Evolutionary conservation across 2,329 filamentous ascomycete species (phyloP).

Genomic region (Microsporum ferrugineum): DNA sequence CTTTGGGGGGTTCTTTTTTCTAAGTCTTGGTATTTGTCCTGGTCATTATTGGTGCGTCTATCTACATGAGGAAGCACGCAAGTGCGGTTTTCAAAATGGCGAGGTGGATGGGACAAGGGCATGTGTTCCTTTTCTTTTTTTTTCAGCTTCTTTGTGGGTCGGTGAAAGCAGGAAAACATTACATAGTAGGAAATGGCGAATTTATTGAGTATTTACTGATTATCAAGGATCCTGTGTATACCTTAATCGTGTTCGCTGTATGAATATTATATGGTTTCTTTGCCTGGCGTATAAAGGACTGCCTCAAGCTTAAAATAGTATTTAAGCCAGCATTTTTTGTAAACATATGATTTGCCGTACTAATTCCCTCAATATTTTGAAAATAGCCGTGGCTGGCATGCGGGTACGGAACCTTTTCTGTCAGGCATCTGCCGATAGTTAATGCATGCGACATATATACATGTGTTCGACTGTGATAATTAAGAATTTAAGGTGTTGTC

Average conservation of each 20-base stretch:
- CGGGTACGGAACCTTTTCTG: not conserved
- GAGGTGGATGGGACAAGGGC: not conserved
- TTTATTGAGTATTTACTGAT: not conserved
- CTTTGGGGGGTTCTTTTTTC: not conserved
- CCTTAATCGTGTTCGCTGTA: not conserved
- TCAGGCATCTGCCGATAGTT: not conserved
- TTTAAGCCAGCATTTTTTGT: not conserved
- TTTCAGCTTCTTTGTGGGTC: slow-evolving; percentile 1
- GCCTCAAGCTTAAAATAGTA: no score
- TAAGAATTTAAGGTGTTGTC: not conserved
- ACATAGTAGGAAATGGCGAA: not conserved
- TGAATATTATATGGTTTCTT: not conserved
- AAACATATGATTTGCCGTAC: not conserved
- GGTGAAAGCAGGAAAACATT: not conserved
- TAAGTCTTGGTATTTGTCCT: not conserved
- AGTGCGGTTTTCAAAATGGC: slow-evolving; percentile 4
- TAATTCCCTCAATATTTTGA: not conserved
- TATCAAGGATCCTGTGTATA: not conserved
- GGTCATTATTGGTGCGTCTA: not conserved
- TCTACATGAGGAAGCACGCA: slow-evolving; percentile 3
- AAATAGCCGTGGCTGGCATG: not conserved
- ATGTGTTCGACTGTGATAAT: not conserved
- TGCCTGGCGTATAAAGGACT: not conserved
- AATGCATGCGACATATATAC: not conserved
- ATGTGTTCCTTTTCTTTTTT: not conserved